A percentile compares a stretch with the other conserved stretches of the same genome.
Conservation (phyloP, 805 yeast genomes). For the Saccharomycopsis olivae region DNA sequence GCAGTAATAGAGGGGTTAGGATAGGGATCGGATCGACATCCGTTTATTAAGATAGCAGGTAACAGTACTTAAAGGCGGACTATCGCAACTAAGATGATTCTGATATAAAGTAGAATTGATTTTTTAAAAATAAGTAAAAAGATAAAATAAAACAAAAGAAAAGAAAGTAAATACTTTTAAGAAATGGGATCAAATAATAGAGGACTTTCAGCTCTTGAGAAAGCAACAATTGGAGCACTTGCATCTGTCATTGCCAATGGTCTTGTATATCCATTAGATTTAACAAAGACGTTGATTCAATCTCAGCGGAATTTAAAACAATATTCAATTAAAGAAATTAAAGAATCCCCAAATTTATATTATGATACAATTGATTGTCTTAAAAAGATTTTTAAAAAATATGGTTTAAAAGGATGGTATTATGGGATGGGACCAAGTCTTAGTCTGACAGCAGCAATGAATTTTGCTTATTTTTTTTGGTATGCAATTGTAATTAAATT, state of each 20-base stretch:
- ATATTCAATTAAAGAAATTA: conserved; percentile 18
- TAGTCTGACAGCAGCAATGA: conserved; percentile 63
- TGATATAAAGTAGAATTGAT: too few species aligned
- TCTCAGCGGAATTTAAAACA: conserved; percentile 35
- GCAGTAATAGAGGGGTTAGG: too few species aligned
- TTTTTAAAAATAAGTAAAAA: too few species aligned
- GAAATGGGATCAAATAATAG: too few species aligned
- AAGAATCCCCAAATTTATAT: conserved; percentile 29
- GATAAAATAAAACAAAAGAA: too few species aligned
- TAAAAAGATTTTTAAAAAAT: conserved; percentile 40
- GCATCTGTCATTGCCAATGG: conserved; percentile 76
- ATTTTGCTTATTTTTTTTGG: conserved; percentile 82
- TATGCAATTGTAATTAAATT: conserved; percentile 58
- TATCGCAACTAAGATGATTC: too few species aligned
- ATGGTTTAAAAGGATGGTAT: conserved; percentile 63
- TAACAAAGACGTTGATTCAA: conserved; percentile 67
- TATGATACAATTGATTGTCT: conserved; percentile 54
- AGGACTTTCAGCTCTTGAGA: conserved; percentile 51
- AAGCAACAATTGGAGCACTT: conserved; percentile 73
- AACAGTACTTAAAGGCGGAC: too few species aligned
- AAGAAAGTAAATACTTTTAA: too few species aligned
- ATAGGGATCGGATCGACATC: too few species aligned
- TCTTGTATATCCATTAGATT: conserved; percentile 70
- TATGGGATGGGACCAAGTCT: conserved; percentile 60
- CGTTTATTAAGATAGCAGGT: too few species aligned